Conservation (phyloP, 1,139 yeast genomes). For the Kluyveromyces sp. region DNA sequence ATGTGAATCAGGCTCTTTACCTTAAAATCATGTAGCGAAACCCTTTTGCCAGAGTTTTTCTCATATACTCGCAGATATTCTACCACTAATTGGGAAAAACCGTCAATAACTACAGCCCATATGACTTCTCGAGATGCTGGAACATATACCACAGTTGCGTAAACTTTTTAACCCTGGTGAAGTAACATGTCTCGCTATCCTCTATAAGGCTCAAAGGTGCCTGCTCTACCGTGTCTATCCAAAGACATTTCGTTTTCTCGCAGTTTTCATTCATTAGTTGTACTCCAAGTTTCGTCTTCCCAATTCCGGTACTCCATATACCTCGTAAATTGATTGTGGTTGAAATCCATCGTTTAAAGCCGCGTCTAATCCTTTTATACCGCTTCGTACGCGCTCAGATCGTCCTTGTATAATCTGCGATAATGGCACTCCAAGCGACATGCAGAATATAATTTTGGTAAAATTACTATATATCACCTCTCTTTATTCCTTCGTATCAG, state of each 20-base stretch:
- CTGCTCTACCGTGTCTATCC: conserved; percentile 24
- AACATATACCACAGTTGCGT: conserved; percentile 23
- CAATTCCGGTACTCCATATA: conserved; percentile 29
- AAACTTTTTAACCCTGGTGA: conserved; percentile 18
- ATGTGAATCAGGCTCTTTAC: conserved; percentile 21
- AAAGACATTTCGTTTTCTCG: conserved; percentile 11
- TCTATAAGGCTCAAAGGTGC: conserved; percentile 9
- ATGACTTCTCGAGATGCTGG: conserved; percentile 13
- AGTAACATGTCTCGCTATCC: conserved; percentile 3
- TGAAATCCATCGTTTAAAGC: conserved; percentile 18
- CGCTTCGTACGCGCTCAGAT: conserved; percentile 19
- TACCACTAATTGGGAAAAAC: conserved; percentile 24
- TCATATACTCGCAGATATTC: conserved; percentile 17
- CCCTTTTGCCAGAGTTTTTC: not conserved
- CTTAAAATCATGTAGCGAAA: conserved; percentile 21
- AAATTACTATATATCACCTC: not conserved
- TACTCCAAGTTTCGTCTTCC: conserved; percentile 23
- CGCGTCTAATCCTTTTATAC: conserved; percentile 17
- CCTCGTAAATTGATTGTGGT: conserved; percentile 24
- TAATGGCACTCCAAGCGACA: conserved; percentile 28
- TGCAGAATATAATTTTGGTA: conserved; percentile 4
- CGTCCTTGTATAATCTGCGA: conserved; percentile 25
- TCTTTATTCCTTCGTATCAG: too few relatives aligned
- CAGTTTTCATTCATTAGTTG: conserved; percentile 12
- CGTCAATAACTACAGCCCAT: conserved; percentile 25